Base-by-base conservation (phyloP, 345 rosid genomes). In the Bretschneidera sinensis region DNA sequence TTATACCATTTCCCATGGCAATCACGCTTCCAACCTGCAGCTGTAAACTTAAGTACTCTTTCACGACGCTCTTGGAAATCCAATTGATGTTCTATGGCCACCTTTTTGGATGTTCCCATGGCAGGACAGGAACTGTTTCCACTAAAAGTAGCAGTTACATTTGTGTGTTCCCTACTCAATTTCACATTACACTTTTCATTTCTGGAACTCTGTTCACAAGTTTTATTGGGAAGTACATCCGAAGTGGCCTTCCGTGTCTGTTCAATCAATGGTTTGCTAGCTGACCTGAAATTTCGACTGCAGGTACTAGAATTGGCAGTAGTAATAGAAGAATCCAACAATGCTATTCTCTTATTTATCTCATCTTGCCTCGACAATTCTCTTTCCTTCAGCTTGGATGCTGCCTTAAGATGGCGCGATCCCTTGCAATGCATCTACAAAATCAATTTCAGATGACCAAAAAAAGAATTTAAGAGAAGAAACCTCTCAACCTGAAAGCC, bases 1-100 rank as follows among this genome's bases (percentile, higher is more conserved):
- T 64, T 71, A 56, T 60, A 76, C 86, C 83, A 79, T 79, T 66
- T 76, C 21, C 86, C 86, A 65, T 76, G 72, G 57, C 83, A 61
- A 47, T 79, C 78, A 8, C 77, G 81, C 71, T 82, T 82, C 83
- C 86, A 82, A 51, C 86, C 86, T 9, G 84, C 76, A 62, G 78
- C 74, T 57, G 63, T 76, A 62, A 82, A 82, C 73, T 74, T 72
- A 43, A 79, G 80, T 56, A 79, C 84, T 54, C 61, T 80, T 66
- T 82, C 81, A 15, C 65, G 64, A 16, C 57, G 69, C 62, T 64
- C 78, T 54, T 39, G 55, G 43, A 69, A 66, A 54, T 75, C 66
- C 59, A 64, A 20, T 1, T 52, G 68, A 24, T 50, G 65, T 25
- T 48, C 24, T 23, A 13, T 11, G 15, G 50, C 28, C 9, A 33